These are phyloP conservation scores for Talaromyces funiculosus DNA, from an alignment of 2,329 filamentous ascomycete species.

Conservation along the genomic window DNA sequence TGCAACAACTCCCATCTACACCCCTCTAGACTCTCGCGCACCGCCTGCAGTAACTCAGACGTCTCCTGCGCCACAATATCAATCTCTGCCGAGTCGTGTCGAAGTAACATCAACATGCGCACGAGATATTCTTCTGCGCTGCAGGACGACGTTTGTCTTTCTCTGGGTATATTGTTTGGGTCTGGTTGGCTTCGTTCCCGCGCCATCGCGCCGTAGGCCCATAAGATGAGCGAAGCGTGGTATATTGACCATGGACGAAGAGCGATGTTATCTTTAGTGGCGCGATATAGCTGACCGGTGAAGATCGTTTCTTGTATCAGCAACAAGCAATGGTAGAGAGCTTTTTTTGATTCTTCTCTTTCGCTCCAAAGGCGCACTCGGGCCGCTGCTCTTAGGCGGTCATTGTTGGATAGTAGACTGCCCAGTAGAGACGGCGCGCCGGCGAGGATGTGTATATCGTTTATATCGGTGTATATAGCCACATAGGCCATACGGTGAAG, in stretches of 20 bases:
- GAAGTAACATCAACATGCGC: slow-evolving; percentile 19
- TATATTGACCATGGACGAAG: slow-evolving; percentile 24
- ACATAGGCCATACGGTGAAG: slow-evolving; percentile 24
- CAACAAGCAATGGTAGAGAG: slow-evolving; percentile 21
- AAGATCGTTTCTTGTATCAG: slow-evolving; percentile 24
- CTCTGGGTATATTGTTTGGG: not conserved
- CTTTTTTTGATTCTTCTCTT: slow-evolving; percentile 19
- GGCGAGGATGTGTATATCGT: slow-evolving; percentile 24
- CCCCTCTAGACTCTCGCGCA: slow-evolving; percentile 19
- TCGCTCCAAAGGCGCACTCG: slow-evolving; percentile 21
- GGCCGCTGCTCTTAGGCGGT: slow-evolving; percentile 17
- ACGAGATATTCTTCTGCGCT: slow-evolving; percentile 20
- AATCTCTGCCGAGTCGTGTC: slow-evolving; percentile 15
- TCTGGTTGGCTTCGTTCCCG: slow-evolving; percentile 3
- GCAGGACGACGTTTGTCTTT: slow-evolving; percentile 2
- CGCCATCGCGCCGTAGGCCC: slow-evolving; percentile 22
- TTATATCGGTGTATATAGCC: slow-evolving; percentile 23
- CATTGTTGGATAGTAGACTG: slow-evolving; percentile 17
- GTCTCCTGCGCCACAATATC: slow-evolving; percentile 17
- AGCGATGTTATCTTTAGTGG: slow-evolving; percentile 21
- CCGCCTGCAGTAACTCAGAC: slow-evolving; percentile 18
- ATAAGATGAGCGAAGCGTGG: slow-evolving; percentile 22
- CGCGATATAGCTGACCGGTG: slow-evolving; percentile 19
- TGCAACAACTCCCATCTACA: slow-evolving; percentile 25
- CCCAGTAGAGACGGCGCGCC: slow-evolving; percentile 22